Conservation (phyloP, 495 filamentous ascomycete species). For the Aspergillus nidulans region DNA sequence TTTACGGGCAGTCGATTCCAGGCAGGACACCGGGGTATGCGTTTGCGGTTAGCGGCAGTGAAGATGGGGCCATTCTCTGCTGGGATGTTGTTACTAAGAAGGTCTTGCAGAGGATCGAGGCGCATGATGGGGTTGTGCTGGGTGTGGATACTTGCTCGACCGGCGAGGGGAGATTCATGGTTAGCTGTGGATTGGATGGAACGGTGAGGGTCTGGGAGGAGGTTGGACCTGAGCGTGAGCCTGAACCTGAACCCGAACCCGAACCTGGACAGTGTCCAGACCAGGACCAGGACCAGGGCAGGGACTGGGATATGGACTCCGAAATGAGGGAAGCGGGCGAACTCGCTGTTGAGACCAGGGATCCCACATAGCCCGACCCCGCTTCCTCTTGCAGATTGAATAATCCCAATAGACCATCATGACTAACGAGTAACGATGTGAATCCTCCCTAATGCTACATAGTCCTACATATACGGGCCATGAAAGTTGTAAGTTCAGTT, state of each 20-base stretch:
- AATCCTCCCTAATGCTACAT: neutral
- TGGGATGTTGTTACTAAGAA: slow-evolving; percentile 90
- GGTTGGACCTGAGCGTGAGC: neutral
- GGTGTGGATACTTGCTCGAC: slow-evolving; percentile 64
- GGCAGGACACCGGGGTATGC: slow-evolving; percentile 39
- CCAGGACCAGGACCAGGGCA: neutral
- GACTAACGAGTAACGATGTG: neutral
- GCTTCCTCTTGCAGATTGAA: neutral
- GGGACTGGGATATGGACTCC: slow-evolving; percentile 11
- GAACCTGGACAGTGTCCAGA: neutral
- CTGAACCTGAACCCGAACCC: neutral
- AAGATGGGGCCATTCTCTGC: slow-evolving; percentile 77
- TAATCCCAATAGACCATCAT: neutral
- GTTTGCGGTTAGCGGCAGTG: slow-evolving; percentile 78
- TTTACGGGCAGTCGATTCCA: slow-evolving; percentile 41
- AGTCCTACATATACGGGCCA: neutral
- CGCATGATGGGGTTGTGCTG: slow-evolving; percentile 76
- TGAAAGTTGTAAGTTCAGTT: too few relatives aligned
- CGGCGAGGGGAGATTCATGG: slow-evolving; percentile 42
- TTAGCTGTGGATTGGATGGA: slow-evolving; percentile 60
- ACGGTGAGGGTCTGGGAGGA: slow-evolving; percentile 62
- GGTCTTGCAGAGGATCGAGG: slow-evolving; percentile 65
- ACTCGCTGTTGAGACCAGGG: neutral
- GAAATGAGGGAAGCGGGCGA: slow-evolving; percentile 19
- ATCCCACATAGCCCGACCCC: neutral